Evolutionary conservation across 2,329 filamentous ascomycete genomes (phyloP), one percentile per base, ranked within the genome.

Genomic region (Sphaceloma murrayae): DNA sequence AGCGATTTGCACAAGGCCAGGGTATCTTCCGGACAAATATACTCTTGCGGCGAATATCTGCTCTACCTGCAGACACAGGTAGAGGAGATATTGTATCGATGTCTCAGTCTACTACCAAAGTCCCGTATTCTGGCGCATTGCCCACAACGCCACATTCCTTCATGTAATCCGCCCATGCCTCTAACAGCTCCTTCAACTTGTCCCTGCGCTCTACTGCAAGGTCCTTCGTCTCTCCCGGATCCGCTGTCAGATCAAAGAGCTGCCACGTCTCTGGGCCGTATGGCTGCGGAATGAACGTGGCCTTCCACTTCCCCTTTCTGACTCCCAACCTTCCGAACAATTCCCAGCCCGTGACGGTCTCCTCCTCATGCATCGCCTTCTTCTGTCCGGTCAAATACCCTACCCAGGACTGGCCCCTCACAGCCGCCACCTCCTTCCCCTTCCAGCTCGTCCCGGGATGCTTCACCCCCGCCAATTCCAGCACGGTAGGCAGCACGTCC

Each of bases 261-360:
- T 62, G 53, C 62, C 60, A 63, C n/a, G 43, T 44, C 34, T 59
- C 51, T 0, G 55, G 53, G 2, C 56, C 56, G 24, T 53, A 51
- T 4, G 57, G 56, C 39, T 46, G 43, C 8, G 58, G 56, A 4
- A 62, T 54, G 22, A 53, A 61, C 3, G 51, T 52, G 4, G 60
- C 52, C 48, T 62, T 63, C 55, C 57, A 66, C 14, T 57, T 55
- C 1, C 62, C 60, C 24, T 58, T 56, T 2, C 62, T 52, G 18
- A 65, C 51, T 3, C 59, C 63, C 14, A 52, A 55, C 3, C 53
- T 54, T 8, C 61, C 62, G 33, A 55, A 56, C 6, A 62, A 52
- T 50, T 66, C 63, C 54, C 58, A 61, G 4, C 57, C 58, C n/a
- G 49, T 48, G 8, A 56, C 53, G 7, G 47, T 44, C n/a, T 58